These are phyloP conservation scores for Stachybotrys echinatus DNA, from an alignment of 2,329 filamentous ascomycete genomes.

Conservation along the genomic window DNA sequence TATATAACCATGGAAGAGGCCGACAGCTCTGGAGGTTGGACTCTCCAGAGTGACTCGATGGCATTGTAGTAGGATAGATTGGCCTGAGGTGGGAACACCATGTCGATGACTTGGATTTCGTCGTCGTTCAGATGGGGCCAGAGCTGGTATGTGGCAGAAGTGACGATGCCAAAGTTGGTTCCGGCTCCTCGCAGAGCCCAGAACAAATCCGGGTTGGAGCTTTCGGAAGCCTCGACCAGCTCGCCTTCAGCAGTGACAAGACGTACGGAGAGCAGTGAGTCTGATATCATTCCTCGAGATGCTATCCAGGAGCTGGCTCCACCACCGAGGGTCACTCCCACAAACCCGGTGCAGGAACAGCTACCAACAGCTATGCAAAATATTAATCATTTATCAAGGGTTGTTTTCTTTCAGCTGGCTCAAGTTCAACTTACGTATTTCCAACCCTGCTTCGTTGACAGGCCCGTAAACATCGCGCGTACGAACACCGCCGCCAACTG, in stretches of 20 bases:
- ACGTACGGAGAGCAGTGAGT: conserved; percentile 32
- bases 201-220: conserved; percentile 37
- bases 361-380: neutral
- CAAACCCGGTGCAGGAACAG: neutral
- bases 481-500: neutral
- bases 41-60: neutral
- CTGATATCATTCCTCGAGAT: conserved; percentile 42
- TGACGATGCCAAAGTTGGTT: conserved; percentile 36
- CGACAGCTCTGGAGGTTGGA: neutral
- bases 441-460: neutral
- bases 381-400: too few relatives aligned
- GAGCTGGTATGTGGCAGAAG: neutral
- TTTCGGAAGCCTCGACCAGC: conserved; percentile 30
- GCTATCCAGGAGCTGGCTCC: neutral
- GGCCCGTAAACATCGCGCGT: neutral
- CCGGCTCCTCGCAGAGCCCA: conserved; percentile 45
- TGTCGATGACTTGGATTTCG: neutral
- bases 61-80: neutral
- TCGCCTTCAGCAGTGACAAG: conserved; percentile 33
- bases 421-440: neutral
- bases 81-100: neutral
- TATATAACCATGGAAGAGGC: neutral
- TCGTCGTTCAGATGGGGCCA: neutral
- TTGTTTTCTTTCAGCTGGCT: too few relatives aligned
- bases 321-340: neutral